Evolutionary conservation across 1,139 yeast species (phyloP).

Genomic region (Yamadazyma songkhlaensis): DNA sequence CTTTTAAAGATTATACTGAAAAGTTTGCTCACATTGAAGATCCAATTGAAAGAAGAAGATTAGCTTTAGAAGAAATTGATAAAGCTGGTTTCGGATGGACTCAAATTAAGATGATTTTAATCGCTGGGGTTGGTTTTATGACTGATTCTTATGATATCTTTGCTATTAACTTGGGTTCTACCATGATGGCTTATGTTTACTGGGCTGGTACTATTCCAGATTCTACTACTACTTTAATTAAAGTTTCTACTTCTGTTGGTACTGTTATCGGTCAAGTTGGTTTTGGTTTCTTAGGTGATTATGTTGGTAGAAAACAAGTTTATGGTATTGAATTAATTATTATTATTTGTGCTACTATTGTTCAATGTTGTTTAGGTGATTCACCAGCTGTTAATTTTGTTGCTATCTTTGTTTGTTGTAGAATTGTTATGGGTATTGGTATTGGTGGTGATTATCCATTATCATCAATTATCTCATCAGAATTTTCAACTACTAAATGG

Average conservation of each 20-base stretch:
- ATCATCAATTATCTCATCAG: conserved; percentile 88
- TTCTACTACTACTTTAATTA: conserved; percentile 70
- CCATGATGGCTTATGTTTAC: conserved; percentile 73
- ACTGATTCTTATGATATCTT: conserved; percentile 92
- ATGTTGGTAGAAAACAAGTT: conserved; percentile 81
- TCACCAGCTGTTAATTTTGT: conserved; percentile 70
- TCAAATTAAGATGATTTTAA: conserved; percentile 79
- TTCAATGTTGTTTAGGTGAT: conserved; percentile 69
- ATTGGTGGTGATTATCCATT: conserved; percentile 99
- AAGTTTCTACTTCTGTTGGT: conserved; percentile 91
- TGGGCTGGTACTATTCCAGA: conserved; percentile 61
- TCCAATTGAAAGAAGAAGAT: conserved; percentile 85
- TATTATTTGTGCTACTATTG: conserved; percentile 75
- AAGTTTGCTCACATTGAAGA: conserved; percentile 84
- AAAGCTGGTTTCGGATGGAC: conserved; percentile 85
- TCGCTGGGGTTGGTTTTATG: conserved; percentile 93
- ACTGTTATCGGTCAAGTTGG: conserved; percentile 89
- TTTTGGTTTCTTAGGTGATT: conserved; percentile 84
- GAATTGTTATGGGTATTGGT: conserved; percentile 92
- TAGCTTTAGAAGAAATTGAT: conserved; percentile 86
- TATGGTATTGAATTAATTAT: conserved; percentile 84
- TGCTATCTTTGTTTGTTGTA: conserved; percentile 70
- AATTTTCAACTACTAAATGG: conserved; percentile 88
- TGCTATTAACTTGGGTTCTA: conserved; percentile 77
- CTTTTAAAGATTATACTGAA: conserved; percentile 81